Percentiles rank a stretch among this genome's conserved stretches.
phyloP scores from a whole-genome alignment of 2,329 filamentous ascomycete genomes.

The Aspergillus brunneoviolaceus region DNA sequence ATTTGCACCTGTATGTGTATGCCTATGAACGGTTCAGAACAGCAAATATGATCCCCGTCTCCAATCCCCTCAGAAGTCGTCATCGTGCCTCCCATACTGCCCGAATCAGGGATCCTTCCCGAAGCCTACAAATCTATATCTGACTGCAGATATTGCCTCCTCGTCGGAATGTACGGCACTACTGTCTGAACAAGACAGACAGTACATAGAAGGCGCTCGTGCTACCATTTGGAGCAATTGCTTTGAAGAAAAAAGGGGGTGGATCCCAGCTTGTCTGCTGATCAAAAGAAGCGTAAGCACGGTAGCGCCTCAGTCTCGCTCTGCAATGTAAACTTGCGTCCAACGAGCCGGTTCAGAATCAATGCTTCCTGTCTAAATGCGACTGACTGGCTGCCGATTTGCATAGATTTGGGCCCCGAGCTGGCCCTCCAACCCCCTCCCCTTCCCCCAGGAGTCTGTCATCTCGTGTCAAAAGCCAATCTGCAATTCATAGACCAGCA shows the following conservation, averaged over 20 bases:
- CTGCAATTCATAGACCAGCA: neutral
- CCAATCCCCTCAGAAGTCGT: too few relatives aligned
- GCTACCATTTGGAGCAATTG: neutral
- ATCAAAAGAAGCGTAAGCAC: neutral
- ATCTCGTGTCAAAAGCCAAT: neutral
- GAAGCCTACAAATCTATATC: neutral
- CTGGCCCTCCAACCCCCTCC: too few relatives aligned
- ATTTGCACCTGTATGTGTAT: too few relatives aligned
- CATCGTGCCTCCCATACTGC: too few relatives aligned
- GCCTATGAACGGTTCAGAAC: too few relatives aligned
- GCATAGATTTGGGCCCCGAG: neutral
- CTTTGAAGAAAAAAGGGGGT: neutral
- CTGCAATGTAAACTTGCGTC: neutral
- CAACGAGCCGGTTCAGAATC: neutral
- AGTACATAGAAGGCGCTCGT: neutral
- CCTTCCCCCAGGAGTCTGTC: neutral
- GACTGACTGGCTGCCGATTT: neutral
- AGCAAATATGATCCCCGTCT: too few relatives aligned
- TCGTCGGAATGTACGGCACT: neutral
- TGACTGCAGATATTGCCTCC: neutral
- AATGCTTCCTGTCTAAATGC: neutral
- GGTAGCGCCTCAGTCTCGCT: neutral
- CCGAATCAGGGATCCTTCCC: too few relatives aligned
- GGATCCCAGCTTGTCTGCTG: neutral
- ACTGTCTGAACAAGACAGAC: too few relatives aligned